Percentiles rank a stretch among this genome's conserved stretches.
These are phyloP conservation scores for Aphanomyces euteiches DNA, from an alignment of 352 stramenopile genomes.

Conservation along the genomic window DNA sequence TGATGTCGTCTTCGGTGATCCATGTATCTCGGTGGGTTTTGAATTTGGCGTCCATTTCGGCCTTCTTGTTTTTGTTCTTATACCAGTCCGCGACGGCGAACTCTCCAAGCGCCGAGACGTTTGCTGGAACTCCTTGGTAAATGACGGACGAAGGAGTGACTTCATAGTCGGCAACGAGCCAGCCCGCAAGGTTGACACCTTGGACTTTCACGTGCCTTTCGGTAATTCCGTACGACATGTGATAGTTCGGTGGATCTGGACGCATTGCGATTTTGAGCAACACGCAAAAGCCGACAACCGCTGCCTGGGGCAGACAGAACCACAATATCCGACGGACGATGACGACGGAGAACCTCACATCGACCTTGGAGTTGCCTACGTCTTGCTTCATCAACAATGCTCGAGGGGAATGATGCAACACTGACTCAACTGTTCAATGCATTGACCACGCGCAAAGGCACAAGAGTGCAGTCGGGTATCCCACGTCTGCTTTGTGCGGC, in stretches of 20 bases:
- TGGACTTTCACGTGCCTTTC: conserved; percentile 30
- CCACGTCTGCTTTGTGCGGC: too few relatives aligned
- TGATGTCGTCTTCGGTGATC: conserved; percentile 43
- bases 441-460: too few relatives aligned
- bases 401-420: too few relatives aligned
- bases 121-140: conserved; percentile 30
- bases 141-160: conserved; percentile 33
- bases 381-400: too few relatives aligned
- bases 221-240: conserved; percentile 36
- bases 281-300: too few relatives aligned
- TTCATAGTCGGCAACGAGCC: conserved; percentile 37
- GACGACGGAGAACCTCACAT: too few relatives aligned
- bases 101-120: neutral
- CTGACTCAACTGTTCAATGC: too few relatives aligned
- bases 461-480: too few relatives aligned
- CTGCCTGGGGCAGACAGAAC: too few relatives aligned
- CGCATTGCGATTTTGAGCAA: too few relatives aligned
- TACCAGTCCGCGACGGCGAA: neutral
- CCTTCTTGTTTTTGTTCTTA: neutral
- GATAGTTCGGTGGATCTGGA: conserved; percentile 2
- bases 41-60: conserved; percentile 9
- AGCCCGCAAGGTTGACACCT: conserved; percentile 39
- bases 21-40: conserved; percentile 15
- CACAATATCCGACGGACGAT: too few relatives aligned
- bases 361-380: too few relatives aligned